A percentile compares a stretch with the other conserved stretches of the same genome.
Evolutionary conservation across 805 yeast species (phyloP).

Genomic region (Kazachstania psychrophila): DNA sequence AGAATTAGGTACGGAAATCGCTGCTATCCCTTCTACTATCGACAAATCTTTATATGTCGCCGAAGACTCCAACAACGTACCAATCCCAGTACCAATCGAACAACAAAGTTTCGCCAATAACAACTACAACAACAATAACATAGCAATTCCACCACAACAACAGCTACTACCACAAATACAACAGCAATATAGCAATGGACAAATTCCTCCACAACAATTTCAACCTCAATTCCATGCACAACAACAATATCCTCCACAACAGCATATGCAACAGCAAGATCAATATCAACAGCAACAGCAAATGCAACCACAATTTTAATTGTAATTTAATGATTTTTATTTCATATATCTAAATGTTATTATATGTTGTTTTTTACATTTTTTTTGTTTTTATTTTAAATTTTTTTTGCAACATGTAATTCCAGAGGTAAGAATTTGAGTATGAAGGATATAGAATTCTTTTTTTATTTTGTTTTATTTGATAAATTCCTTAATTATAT

Average conservation of each 20-base stretch:
- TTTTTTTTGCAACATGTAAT: too few species aligned
- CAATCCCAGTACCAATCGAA: slow-evolving; percentile 81
- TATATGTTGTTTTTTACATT: background rate
- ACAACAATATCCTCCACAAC: slow-evolving; percentile 7
- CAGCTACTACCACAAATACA: slow-evolving; percentile 10
- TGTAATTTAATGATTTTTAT: background rate
- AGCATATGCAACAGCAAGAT: slow-evolving; percentile 19
- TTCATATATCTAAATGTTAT: background rate
- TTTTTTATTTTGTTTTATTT: too few species aligned
- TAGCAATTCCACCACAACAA: slow-evolving; percentile 10
- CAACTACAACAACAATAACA: slow-evolving; percentile 28
- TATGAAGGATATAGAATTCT: too few species aligned
- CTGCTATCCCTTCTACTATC: slow-evolving; percentile 90
- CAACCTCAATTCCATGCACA: slow-evolving; percentile 3
- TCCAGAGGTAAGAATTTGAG: too few species aligned
- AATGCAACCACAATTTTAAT: slow-evolving; percentile 9
- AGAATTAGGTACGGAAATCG: slow-evolving; percentile 94
- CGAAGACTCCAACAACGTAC: slow-evolving; percentile 61
- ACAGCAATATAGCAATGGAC: slow-evolving; percentile 11
- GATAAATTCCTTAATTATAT: too few species aligned
- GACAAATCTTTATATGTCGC: slow-evolving; percentile 86
- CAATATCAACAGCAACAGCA: slow-evolving; percentile 18
- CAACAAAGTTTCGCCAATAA: slow-evolving; percentile 19
- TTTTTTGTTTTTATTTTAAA: background rate
- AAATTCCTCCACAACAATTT: slow-evolving; percentile 23